Conservation (phyloP, 1,284 basidiomycete species). For the Heterobasidion annosum region DNA sequence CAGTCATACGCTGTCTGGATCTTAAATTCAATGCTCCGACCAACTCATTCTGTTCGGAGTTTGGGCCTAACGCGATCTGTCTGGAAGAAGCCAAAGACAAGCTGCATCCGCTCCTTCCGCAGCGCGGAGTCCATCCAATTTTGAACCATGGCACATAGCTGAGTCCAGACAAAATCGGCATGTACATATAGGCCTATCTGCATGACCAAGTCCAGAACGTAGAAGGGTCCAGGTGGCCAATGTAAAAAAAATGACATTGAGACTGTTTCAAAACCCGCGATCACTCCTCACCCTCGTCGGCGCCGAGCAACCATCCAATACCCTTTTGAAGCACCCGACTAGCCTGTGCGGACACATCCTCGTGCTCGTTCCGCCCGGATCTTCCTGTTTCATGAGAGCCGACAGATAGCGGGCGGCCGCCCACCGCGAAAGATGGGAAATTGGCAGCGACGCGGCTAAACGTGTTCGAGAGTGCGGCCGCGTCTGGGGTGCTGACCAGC, state of each 20-base stretch:
- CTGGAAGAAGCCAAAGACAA: no score
- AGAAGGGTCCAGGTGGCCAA: no score
- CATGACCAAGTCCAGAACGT: neutral
- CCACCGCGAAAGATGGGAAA: constrained; percentile 51
- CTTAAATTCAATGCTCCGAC: no score
- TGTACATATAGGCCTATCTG: neutral
- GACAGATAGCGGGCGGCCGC: constrained; percentile 36
- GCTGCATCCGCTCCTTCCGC: no score
- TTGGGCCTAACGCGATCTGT: no score
- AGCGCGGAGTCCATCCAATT: no score
- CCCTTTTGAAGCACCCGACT: constrained; percentile 69
- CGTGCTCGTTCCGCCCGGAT: constrained; percentile 32
- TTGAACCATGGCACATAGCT: neutral
- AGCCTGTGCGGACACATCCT: constrained; percentile 62
- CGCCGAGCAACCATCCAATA: constrained; percentile 83
- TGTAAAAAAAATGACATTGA: no score
- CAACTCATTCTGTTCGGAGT: no score
- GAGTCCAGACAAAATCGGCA: neutral
- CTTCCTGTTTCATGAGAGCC: constrained; percentile 17
- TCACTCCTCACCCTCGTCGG: constrained; percentile 35
- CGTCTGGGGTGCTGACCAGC: constrained; percentile 57
- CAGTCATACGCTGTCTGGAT: no score
- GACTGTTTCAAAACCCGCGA: neutral
- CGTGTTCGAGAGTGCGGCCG: constrained; percentile 63
- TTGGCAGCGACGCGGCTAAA: constrained; percentile 72